Conservation (phyloP, 2,329 filamentous ascomycete species). For the Cladophialophora bantiana region DNA sequence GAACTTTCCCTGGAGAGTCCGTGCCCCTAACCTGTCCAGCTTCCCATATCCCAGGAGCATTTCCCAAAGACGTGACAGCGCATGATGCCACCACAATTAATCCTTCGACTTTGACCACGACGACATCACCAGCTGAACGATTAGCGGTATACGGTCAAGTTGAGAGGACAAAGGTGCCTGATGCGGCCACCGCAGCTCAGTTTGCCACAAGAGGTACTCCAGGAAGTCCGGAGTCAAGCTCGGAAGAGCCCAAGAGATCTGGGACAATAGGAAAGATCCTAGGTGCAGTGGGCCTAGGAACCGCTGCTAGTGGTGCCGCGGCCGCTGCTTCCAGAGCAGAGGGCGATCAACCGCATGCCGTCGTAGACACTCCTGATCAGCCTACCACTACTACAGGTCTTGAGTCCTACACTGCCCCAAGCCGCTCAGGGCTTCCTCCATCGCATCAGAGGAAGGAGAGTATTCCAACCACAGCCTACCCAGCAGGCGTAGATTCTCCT, state of each 20-base stretch:
- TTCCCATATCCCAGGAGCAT: constrained; percentile 35
- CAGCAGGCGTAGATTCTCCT: constrained; percentile 34
- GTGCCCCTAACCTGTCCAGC: constrained; percentile 14
- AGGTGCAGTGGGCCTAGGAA: constrained; percentile 38
- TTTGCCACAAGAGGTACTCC: constrained; percentile 16
- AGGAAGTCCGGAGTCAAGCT: neutral
- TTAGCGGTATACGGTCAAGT: constrained; percentile 18
- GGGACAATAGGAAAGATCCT: constrained; percentile 34
- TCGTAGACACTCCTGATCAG: constrained; percentile 24
- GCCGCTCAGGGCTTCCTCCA: constrained; percentile 27
- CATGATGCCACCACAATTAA: constrained; percentile 16
- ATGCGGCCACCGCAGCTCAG: constrained; percentile 11
- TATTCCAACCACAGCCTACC: constrained; percentile 41
- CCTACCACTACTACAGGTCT: constrained; percentile 34
- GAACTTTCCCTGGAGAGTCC: neutral
- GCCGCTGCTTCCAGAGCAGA: constrained; percentile 18
- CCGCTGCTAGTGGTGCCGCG: constrained; percentile 26
- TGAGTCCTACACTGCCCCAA: constrained; percentile 34
- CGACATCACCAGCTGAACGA: constrained; percentile 21
- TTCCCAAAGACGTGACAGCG: constrained; percentile 27
- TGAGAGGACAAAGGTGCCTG: constrained; percentile 15
- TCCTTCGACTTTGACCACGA: constrained; percentile 25
- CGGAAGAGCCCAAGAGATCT: constrained; percentile 16
- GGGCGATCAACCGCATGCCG: constrained; percentile 15
- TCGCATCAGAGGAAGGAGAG: constrained; percentile 35